These are phyloP conservation scores for Cylindrodendrum hubeiense DNA, from an alignment of 2,329 filamentous ascomycete species.

Conservation along the genomic window DNA sequence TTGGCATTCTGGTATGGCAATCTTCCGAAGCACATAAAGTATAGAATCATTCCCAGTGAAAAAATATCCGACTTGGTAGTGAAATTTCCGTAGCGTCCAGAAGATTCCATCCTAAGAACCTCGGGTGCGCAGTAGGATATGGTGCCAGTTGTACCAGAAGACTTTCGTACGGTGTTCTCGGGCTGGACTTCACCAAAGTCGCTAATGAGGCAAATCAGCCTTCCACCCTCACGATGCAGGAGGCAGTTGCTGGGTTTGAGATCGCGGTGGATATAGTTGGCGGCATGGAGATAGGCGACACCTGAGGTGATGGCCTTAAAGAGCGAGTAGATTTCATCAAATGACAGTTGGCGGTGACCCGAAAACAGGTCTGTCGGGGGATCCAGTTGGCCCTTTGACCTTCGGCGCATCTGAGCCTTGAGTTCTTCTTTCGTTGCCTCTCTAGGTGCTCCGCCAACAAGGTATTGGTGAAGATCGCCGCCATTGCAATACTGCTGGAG, in stretches of 20 bases:
- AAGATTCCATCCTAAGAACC: conserved; percentile 78
- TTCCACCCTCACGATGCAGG: conserved; percentile 80
- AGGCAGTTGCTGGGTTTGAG: conserved; percentile 97
- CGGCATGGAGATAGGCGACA: conserved; percentile 87
- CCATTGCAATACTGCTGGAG: conserved; percentile 97
- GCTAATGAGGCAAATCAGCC: conserved; percentile 87
- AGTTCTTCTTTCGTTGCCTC: conserved; percentile 83
- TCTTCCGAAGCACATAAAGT: conserved; percentile 95
- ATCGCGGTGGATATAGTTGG: conserved; percentile 96
- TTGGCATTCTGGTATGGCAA: conserved; percentile 90
- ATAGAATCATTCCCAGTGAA: conserved; percentile 96
- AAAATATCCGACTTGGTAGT: conserved; percentile 99
- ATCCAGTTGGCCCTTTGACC: conserved; percentile 82
- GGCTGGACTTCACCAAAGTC: conserved; percentile 98
- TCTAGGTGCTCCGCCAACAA: conserved; percentile 76
- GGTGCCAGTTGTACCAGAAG: conserved; percentile 93
- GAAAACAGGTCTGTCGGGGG: conserved; percentile 62
- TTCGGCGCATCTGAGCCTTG: conserved; percentile 87
- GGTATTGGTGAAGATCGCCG: conserved; percentile 89
- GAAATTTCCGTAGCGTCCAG: conserved; percentile 88
- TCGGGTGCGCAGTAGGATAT: conserved; percentile 98
- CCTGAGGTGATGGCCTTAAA: conserved; percentile 97
- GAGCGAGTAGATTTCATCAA: conserved; percentile 96
- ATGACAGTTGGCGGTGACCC: conserved; percentile 64
- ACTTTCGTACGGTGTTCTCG: conserved; percentile 84